phyloP scores from a whole-genome alignment of 1,284 basidiomycete species.

The Porodaedalea pini region DNA sequence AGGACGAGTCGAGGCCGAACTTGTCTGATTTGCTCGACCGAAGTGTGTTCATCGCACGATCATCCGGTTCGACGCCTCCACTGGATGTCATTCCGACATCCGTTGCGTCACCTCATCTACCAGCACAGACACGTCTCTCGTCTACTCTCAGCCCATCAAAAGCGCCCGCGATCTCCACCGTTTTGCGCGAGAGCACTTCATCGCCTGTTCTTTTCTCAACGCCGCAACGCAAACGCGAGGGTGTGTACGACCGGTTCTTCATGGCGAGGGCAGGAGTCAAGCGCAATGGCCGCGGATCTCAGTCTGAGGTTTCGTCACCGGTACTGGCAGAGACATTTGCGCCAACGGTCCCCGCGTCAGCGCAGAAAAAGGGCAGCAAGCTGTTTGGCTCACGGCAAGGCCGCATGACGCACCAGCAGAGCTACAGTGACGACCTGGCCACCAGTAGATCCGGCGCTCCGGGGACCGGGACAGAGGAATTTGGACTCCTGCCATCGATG shows the following conservation, averaged over 20 bases:
- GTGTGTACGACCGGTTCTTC: constrained; percentile 71
- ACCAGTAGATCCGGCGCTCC: constrained; percentile 24
- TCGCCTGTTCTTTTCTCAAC: constrained; percentile 41
- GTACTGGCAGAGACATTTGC: constrained; percentile 27
- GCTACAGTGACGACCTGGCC: constrained; percentile 57
- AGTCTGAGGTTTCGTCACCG: constrained; percentile 45
- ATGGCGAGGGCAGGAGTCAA: constrained; percentile 75
- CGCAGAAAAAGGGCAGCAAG: constrained; percentile 40
- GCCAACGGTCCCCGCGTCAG: not conserved
- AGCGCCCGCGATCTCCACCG: constrained; percentile 24
- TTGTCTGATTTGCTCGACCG: constrained; percentile 63
- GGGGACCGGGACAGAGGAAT: constrained; percentile 43
- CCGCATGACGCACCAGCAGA: constrained; percentile 59
- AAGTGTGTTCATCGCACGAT: constrained; percentile 58
- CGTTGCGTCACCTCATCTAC: constrained; percentile 20
- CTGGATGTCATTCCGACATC: constrained; percentile 30
- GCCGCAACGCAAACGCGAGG: constrained; percentile 57
- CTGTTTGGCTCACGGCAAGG: constrained; percentile 43
- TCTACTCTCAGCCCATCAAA: constrained; percentile 4
- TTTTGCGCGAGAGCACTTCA: constrained; percentile 29
- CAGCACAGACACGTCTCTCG: not conserved
- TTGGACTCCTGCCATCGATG: constrained; percentile 41
- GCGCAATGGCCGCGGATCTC: constrained; percentile 69
- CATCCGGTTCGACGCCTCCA: constrained; percentile 29
- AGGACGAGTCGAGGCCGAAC: constrained; percentile 42